Percentiles rank a stretch among this genome's conserved stretches.
Evolutionary conservation across 2,329 filamentous ascomycete species (phyloP).

Genomic region (Bipolaris oryzae): DNA sequence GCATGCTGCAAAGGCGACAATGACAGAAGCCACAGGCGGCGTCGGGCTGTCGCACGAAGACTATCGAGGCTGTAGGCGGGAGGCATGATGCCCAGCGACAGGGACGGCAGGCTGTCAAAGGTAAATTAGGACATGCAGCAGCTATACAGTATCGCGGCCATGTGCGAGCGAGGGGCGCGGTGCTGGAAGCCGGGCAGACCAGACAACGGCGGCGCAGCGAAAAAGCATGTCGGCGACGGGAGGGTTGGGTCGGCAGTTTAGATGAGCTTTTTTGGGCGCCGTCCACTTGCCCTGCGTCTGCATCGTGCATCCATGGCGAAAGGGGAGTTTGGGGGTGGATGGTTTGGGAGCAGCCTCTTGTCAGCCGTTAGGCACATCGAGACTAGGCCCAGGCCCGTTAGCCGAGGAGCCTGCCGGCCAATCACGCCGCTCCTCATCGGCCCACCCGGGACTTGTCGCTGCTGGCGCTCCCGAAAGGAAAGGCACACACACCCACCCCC

Average conservation of each 20-base stretch:
- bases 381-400: slow-evolving; percentile 1
- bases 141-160: slow-evolving; percentile 9
- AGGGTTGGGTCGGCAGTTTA: not conserved
- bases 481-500: not conserved
- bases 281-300: too few relatives aligned
- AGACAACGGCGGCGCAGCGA: slow-evolving; percentile 2
- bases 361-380: slow-evolving; percentile 2
- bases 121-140: slow-evolving; percentile 13
- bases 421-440: slow-evolving; percentile 11
- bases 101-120: slow-evolving; percentile 24
- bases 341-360: not conserved
- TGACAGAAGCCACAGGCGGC: not conserved
- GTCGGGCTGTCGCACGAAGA: slow-evolving; percentile 7
- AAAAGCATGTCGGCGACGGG: not conserved
- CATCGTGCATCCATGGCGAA: not conserved
- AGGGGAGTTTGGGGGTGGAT: slow-evolving; percentile 9
- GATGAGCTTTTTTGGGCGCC: too few relatives aligned
- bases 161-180: not conserved
- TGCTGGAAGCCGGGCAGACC: slow-evolving; percentile 1
- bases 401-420: slow-evolving; percentile 12
- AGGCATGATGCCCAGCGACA: slow-evolving; percentile 38
- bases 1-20: not conserved
- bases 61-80: slow-evolving; percentile 12
- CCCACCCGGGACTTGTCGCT: not conserved
- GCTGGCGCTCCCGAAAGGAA: not conserved